phyloP scores from a whole-genome alignment of 2,329 filamentous ascomycete genomes.

The Pseudocercospora crystallina region DNA sequence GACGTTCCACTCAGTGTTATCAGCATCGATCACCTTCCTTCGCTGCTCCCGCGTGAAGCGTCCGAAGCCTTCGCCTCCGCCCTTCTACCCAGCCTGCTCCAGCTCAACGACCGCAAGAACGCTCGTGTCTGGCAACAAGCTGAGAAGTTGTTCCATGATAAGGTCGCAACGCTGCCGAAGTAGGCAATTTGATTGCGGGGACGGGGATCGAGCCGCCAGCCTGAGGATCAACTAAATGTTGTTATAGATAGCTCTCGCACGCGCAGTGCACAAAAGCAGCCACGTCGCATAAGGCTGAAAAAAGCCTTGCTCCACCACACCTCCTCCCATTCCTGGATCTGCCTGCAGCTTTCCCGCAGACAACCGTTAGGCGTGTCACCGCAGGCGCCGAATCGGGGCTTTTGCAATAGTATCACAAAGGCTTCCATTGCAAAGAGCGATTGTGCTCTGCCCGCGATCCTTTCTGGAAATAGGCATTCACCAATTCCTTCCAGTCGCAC shows the following conservation, averaged over 20 bases:
- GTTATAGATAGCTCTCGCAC: conserved; percentile 10
- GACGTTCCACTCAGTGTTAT: conserved; percentile 70
- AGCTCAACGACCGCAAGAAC: conserved; percentile 72
- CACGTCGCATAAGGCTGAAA: not conserved
- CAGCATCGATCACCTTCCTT: conserved; percentile 82
- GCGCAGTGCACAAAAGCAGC: not conserved
- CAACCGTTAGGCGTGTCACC: conserved; percentile 9
- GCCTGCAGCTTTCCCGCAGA: conserved; percentile 5
- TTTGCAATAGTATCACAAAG: too few relatives aligned
- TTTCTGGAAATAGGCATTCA: conserved; percentile 21
- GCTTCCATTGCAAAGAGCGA: too few relatives aligned
- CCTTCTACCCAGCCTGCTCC: conserved; percentile 73
- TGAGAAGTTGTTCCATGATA: conserved; percentile 79
- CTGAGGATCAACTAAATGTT: not conserved
- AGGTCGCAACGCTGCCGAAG: conserved; percentile 68
- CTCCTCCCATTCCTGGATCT: conserved; percentile 2
- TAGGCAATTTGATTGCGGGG: not conserved
- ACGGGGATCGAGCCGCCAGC: conserved; percentile 1
- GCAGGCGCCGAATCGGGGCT: not conserved
- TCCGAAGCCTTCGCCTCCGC: conserved; percentile 80
- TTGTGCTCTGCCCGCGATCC: too few relatives aligned
- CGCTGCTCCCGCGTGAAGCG: conserved; percentile 79
- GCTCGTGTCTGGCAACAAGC: conserved; percentile 81
- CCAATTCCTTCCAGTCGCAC: conserved; percentile 28
- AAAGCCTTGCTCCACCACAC: conserved; percentile 1